Conservation (phyloP, 176 grass and related monocot species). For the Carex parvula region DNA sequence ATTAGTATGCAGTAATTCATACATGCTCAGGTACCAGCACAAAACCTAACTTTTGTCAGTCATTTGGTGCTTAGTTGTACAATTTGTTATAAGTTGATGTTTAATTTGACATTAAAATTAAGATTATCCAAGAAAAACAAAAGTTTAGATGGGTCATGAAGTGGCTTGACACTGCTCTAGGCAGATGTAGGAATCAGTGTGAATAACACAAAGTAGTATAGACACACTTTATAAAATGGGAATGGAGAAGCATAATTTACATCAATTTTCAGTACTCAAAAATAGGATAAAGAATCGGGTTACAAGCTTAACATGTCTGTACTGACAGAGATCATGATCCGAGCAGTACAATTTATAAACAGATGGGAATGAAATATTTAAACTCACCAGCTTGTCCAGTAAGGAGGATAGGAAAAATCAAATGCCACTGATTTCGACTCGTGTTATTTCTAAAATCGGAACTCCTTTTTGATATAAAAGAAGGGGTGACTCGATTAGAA, state of each 20-base stretch:
- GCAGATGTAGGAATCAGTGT: neutral
- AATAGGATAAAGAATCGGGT: neutral
- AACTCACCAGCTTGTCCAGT: conserved; percentile 19
- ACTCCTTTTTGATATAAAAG: neutral
- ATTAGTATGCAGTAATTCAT: neutral
- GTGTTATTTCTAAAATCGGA: neutral
- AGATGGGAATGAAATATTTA: neutral
- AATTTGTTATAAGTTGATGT: neutral
- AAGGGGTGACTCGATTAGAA: conserved; percentile 3
- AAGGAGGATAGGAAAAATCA: conserved; percentile 6
- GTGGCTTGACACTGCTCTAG: neutral
- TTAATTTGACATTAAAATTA: neutral
- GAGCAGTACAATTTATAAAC: neutral
- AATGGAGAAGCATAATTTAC: neutral
- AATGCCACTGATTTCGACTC: neutral
- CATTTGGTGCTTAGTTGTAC: neutral
- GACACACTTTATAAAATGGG: neutral
- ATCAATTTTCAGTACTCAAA: neutral
- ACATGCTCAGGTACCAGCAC: neutral
- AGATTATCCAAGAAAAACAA: neutral
- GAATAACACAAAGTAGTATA: neutral
- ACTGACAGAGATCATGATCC: neutral
- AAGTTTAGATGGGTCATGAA: neutral
- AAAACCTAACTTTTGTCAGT: neutral
- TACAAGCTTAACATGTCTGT: neutral